Base-by-base conservation (phyloP, 1,284 basidiomycete genomes). In the Ceratorhiza oryzae-sativae region DNA sequence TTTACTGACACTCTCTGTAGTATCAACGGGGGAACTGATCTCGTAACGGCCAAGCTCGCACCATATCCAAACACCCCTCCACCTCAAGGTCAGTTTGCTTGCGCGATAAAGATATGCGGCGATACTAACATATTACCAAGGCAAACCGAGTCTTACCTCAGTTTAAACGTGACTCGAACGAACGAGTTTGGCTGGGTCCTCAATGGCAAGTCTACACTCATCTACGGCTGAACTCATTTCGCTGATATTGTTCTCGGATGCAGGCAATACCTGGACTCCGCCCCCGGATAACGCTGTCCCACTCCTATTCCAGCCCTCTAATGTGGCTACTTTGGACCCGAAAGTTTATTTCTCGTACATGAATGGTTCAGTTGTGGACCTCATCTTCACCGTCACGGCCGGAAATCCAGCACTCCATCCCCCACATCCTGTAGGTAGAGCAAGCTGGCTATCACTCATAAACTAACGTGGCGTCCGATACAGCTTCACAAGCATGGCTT, bases 301-400 rank as follows among this genome's bases (percentile, higher is more conserved):
- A 27, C 45, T 63, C 8, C 18, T 63, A 32, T 63, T 63, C 15
- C 45, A 63, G 41, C 59, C 59, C 27, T n/a, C 27, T 23, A 13
- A 63, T 4, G 9, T 63, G 12, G 13, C 42, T 15, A 27, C 45
- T 15, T 18, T 61, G 5, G 59, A 61, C 25, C n/a, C n/a, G 41
- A 25, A 61, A 25, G 42, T 46, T 2, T 61, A 61, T 36, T 61
- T 61, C 18, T 61, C 59, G 41, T 61, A 61, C 41, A 61, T 18
- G 59, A 61, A 61, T n/a, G 59, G 59, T 12, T 61, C 59, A 25
- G 59, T 61, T 46, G 41, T 61, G 9, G 59, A 61, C 59, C 13
- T 61, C 15, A 45, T 61, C n/a, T 61, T 61, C 39, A 61, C 59
- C 20, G 59, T 61, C 41, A 61, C 59, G 4, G 59, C 59, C 18